These are phyloP conservation scores for Leucocoprinus birnbaumii DNA, from an alignment of 768 basidiomycete species.

Conservation along the genomic window DNA sequence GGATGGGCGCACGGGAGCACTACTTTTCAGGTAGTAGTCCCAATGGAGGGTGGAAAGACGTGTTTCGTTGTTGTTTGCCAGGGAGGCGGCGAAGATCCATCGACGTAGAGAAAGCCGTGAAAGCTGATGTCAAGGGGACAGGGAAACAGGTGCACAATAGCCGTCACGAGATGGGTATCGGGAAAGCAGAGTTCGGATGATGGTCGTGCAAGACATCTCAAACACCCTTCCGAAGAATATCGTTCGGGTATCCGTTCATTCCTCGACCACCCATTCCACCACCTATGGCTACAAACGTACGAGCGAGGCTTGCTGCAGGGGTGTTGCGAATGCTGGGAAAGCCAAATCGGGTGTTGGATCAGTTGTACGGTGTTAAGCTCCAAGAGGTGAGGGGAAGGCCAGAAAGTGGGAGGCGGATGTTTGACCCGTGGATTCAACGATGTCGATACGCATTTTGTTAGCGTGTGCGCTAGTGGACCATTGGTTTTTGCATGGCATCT, in stretches of 20 bases:
- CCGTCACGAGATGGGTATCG: conserved; percentile 37
- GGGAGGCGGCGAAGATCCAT: conserved; percentile 13
- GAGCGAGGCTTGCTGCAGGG: background rate
- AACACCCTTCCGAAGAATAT: conserved; percentile 43
- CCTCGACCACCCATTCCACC: conserved; percentile 36
- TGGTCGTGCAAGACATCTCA: conserved; percentile 31
- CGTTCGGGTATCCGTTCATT: conserved; percentile 60
- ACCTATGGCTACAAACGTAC: background rate
- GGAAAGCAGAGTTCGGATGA: conserved; percentile 42
- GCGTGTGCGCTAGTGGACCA: conserved; percentile 40
- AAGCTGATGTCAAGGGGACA: conserved; percentile 8
- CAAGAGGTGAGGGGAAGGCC: conserved; percentile 39
- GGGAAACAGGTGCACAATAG: conserved; percentile 9
- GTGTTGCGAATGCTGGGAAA: conserved; percentile 30
- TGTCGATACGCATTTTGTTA: conserved; percentile 55
- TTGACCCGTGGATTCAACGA: conserved; percentile 61
- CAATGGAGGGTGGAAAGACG: conserved; percentile 32
- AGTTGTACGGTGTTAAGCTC: conserved; percentile 41
- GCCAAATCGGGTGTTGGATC: conserved; percentile 43
- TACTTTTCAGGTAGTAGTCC: conserved; percentile 26
- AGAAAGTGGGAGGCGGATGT: conserved; percentile 44
- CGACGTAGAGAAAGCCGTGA: background rate
- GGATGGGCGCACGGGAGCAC: conserved; percentile 43
- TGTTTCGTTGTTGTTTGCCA: conserved; percentile 27
- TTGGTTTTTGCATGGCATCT: conserved; percentile 35